phyloP scores from a whole-genome alignment of 2,329 filamentous ascomycete species.

The Lithohypha guttulata region DNA sequence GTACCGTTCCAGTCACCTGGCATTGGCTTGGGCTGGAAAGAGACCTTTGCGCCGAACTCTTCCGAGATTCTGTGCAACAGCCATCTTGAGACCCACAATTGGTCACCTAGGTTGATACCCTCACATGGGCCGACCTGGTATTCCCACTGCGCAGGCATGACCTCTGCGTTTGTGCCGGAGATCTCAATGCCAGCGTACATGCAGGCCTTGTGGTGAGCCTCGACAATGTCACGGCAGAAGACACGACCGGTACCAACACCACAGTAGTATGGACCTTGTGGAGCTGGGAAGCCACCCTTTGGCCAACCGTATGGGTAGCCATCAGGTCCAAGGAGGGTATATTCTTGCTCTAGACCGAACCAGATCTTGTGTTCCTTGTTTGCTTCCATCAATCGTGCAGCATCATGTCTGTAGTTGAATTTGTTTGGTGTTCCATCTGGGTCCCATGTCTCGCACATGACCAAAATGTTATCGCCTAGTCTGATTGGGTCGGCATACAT shows the following conservation, averaged over 20 bases:
- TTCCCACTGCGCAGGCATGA: conserved; percentile 97
- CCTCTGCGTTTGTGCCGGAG: conserved; percentile 97
- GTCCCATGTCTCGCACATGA: conserved; percentile 91
- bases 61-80: conserved; percentile 84
- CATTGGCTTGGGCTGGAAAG: conserved; percentile 91
- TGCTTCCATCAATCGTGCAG: conserved; percentile 76
- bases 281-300: conserved; percentile 76
- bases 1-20: conserved; percentile 95
- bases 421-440: conserved; percentile 92
- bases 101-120: conserved; percentile 86
- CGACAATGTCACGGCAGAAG: conserved; percentile 94
- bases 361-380: conserved; percentile 76
- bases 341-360: conserved; percentile 98
- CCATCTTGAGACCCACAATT: conserved; percentile 90
- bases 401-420: conserved; percentile 95
- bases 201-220: conserved; percentile 85
- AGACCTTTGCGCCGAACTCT: conserved; percentile 93
- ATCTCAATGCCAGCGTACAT: conserved; percentile 85
- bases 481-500: conserved; percentile 91
- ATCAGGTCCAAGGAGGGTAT: conserved; percentile 77
- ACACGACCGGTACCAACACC: conserved; percentile 96
- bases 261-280: conserved; percentile 94
- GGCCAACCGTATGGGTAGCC: conserved; percentile 92
- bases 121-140: conserved; percentile 88
- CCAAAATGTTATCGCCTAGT: conserved; percentile 78